Conservation (phyloP, 345 rosid genomes). For the Eucalyptus pauciflora region DNA sequence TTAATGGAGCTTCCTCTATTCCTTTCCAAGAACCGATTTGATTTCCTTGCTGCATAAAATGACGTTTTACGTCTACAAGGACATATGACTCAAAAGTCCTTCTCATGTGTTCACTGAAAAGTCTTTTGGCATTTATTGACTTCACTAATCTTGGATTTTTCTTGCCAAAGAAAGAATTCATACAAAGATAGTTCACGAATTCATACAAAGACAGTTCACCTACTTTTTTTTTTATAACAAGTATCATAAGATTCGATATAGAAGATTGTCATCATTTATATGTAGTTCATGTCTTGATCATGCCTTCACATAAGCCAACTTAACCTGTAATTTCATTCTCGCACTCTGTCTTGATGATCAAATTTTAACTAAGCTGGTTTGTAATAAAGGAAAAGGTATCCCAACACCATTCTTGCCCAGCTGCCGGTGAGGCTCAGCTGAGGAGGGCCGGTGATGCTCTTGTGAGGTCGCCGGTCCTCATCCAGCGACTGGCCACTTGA, state of each 20-base stretch:
- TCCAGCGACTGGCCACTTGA: too few relatives aligned
- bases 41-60: too few relatives aligned
- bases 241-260: not conserved
- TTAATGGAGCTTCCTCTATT: too few relatives aligned
- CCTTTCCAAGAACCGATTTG: too few relatives aligned
- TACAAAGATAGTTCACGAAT: too few relatives aligned
- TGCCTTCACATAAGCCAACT: not conserved
- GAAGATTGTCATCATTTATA: not conserved
- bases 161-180: not conserved
- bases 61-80: not conserved
- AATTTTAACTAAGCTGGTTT: not conserved
- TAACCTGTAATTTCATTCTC: not conserved
- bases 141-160: not conserved
- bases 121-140: not conserved
- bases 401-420: not conserved
- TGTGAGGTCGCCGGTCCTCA: too few relatives aligned
- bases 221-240: not conserved
- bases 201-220: too few relatives aligned
- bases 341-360: not conserved
- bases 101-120: not conserved
- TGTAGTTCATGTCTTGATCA: not conserved
- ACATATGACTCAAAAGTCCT: not conserved
- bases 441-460: rapidly evolving
- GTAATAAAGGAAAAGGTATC: not conserved
- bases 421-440: rapidly evolving